Base-by-base conservation (phyloP, 1,284 basidiomycete genomes). In the Anthracocystis setariae region DNA sequence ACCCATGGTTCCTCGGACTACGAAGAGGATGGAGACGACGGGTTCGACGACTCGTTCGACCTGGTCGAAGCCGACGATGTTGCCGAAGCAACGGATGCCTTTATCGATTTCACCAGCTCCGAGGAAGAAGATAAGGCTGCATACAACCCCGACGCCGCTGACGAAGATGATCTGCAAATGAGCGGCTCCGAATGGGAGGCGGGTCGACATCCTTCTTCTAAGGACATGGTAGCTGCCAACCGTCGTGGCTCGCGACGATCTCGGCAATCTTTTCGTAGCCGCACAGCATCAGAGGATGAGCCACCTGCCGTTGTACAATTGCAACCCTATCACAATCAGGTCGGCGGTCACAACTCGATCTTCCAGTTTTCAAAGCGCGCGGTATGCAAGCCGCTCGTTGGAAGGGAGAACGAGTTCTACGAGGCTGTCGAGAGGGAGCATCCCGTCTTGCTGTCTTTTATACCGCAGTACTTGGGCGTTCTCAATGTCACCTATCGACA, bases 361-460 rank as follows among this genome's bases (percentile, higher is more conserved):
- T 98, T 98, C 85, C 94, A 94, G 83, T 98, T 99, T 79, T 98
- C 95, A 2, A 93, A 93, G 76, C 88, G 94, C 54, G 95, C 96
- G 10, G 94, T 99, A 18, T 99, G 95, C 87, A 99, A 99, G 93
- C 95, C 95, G 18, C 88, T 98, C 9, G 93, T 97, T 15, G 94
- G 92, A 20, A 89, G 94, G 48, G 95, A 99, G 85, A 98, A 99
- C 82, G 86, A 97, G 48, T 98, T 99, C 82, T 99, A 99, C 83
- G 95, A 99, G 83, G 90, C 94, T 1, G 92, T 98, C 18, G 95
- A 98, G 83, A 87, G 90, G 21, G 92, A 94, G 75, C 92, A 93
- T 0, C 95, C 95, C 0, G 92, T 91, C 2, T 86, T 98, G 21
- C 87, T 98, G 9, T 90, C 89, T 3, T 98, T 94, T 81, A 95